phyloP scores from a whole-genome alignment of 371 early-diverging fungal species.

The Mucor plumbeus region DNA sequence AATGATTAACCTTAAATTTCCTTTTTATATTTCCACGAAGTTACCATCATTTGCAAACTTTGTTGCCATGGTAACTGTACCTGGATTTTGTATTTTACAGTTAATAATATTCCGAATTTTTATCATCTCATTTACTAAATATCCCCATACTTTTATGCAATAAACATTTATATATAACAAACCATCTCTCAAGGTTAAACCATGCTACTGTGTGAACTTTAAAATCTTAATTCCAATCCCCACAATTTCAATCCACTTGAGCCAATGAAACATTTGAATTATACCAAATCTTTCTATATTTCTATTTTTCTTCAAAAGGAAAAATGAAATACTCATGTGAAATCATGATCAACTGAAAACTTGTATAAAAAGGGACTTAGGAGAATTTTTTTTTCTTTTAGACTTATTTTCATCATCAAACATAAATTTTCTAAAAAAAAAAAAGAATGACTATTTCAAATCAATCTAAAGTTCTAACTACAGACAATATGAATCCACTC shows the following conservation, averaged over 20 bases:
- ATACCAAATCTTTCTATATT: background rate
- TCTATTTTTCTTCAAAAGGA: background rate
- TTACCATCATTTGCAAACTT: background rate
- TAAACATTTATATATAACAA: no score
- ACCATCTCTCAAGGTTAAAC: no score
- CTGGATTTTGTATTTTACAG: background rate
- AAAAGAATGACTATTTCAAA: constrained; percentile 23
- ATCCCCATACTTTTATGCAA: background rate
- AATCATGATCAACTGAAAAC: background rate
- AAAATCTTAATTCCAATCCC: background rate
- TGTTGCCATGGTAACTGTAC: constrained; percentile 3
- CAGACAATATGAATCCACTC: constrained; percentile 73
- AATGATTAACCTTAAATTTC: background rate
- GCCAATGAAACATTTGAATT: constrained; percentile 8
- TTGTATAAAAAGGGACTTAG: constrained; percentile 3
- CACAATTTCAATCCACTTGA: background rate
- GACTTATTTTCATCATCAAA: background rate
- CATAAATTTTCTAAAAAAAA: constrained; percentile 13
- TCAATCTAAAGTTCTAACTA: constrained; percentile 61
- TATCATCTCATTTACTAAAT: background rate
- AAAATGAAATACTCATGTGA: constrained; percentile 4
- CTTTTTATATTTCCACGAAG: background rate
- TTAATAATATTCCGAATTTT: background rate
- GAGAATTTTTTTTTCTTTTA: background rate
- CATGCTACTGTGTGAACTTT: background rate